phyloP scores from a whole-genome alignment of 2,329 filamentous ascomycete species.

The Cercospora nicotianae region DNA sequence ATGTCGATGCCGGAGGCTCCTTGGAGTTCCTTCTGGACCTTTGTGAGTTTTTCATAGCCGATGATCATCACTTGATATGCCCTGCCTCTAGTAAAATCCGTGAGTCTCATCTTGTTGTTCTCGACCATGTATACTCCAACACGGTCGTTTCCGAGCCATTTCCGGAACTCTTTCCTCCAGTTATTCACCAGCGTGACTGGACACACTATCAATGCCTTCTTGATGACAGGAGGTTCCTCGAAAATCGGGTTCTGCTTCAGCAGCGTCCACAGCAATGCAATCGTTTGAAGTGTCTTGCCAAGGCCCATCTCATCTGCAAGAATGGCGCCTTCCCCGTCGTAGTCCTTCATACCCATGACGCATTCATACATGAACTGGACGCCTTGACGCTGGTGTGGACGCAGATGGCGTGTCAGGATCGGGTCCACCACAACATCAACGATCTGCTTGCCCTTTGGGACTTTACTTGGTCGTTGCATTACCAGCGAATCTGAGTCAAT shows the following conservation, averaged over 20 bases:
- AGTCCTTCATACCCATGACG: slow-evolving; percentile 69
- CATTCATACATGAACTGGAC: slow-evolving; percentile 73
- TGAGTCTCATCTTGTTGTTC: slow-evolving; percentile 57
- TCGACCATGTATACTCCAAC: slow-evolving; percentile 68
- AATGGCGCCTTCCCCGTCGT: slow-evolving; percentile 67
- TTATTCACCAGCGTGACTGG: slow-evolving; percentile 71
- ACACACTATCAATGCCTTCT: slow-evolving; percentile 71
- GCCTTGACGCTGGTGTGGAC: slow-evolving; percentile 68
- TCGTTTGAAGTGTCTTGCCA: slow-evolving; percentile 72
- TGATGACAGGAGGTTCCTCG: slow-evolving; percentile 60
- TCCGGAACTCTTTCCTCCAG: slow-evolving; percentile 71
- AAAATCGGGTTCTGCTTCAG: slow-evolving; percentile 70
- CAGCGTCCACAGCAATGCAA: slow-evolving; percentile 69
- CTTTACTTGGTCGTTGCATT: slow-evolving; percentile 61
- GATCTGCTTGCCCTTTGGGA: slow-evolving; percentile 62
- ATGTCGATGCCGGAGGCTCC: slow-evolving; percentile 66
- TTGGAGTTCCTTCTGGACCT: slow-evolving; percentile 64
- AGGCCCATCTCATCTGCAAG: slow-evolving; percentile 75
- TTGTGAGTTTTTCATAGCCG: slow-evolving; percentile 68
- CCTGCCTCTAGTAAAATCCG: slow-evolving; percentile 68
- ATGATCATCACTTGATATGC: slow-evolving; percentile 72
- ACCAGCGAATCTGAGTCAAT: slow-evolving; percentile 62
- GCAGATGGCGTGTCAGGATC: slow-evolving; percentile 60
- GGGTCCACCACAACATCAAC: slow-evolving; percentile 75
- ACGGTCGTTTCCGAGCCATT: slow-evolving; percentile 70